phyloP scores from a whole-genome alignment of 495 filamentous ascomycete genomes.

The Neurospora discreta region DNA sequence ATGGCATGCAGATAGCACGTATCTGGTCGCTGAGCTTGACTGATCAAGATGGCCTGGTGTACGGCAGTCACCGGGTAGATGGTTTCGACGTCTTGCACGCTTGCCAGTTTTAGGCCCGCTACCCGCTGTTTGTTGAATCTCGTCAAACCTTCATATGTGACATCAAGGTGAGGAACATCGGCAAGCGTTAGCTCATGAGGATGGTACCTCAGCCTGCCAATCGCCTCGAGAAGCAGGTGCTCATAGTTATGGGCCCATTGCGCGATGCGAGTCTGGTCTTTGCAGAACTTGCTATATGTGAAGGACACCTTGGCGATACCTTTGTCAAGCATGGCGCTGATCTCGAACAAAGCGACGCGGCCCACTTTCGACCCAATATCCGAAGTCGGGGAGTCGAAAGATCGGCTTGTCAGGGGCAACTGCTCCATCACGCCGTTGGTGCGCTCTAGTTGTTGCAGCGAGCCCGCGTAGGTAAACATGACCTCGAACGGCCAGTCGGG shows the following conservation, averaged over 20 bases:
- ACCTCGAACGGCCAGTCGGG: constrained; percentile 56
- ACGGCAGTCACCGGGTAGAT: constrained; percentile 56
- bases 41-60: constrained; percentile 57
- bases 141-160: constrained; percentile 47
- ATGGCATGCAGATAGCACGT: constrained; percentile 52
- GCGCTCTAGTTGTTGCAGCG: constrained; percentile 51
- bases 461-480: constrained; percentile 59
- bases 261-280: constrained; percentile 44
- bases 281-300: constrained; percentile 49
- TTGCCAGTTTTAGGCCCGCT: constrained; percentile 35
- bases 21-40: constrained; percentile 43
- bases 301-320: constrained; percentile 54
- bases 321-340: constrained; percentile 45
- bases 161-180: constrained; percentile 50
- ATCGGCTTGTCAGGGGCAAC: constrained; percentile 30
- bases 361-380: constrained; percentile 46
- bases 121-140: constrained; percentile 40
- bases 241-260: constrained; percentile 51
- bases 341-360: constrained; percentile 56
- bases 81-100: constrained; percentile 34
- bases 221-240: constrained; percentile 39
- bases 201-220: constrained; percentile 38
- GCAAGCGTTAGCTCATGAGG: constrained; percentile 45
- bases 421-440: constrained; percentile 51
- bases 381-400: constrained; percentile 31